These are phyloP conservation scores for Stylosanthes scabra DNA, from an alignment of 331 rosid genomes.

Conservation along the genomic window DNA sequence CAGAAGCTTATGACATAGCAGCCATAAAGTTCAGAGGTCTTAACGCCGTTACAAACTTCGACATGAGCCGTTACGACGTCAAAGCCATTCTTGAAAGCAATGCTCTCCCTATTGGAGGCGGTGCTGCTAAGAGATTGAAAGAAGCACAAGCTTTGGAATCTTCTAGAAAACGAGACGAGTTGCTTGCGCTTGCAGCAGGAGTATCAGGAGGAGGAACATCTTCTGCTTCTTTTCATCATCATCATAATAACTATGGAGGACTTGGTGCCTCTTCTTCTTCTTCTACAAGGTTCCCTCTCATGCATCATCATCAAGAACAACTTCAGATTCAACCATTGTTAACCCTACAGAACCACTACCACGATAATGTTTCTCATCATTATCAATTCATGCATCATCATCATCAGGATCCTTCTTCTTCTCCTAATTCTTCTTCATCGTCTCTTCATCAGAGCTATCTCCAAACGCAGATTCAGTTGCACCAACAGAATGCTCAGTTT, in stretches of 20 bases:
- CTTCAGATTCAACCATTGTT: slow-evolving; percentile 50
- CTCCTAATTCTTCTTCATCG: slow-evolving; percentile 52
- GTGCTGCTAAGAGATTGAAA: slow-evolving; percentile 87
- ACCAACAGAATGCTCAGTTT: slow-evolving; percentile 58
- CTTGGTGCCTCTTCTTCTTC: slow-evolving; percentile 48
- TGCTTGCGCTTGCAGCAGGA: slow-evolving; percentile 59
- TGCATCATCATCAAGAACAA: slow-evolving; percentile 48
- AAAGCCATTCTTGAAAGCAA: slow-evolving; percentile 90
- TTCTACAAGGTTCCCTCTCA: slow-evolving; percentile 46
- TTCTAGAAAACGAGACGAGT: slow-evolving; percentile 79
- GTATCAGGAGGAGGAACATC: slow-evolving; percentile 15
- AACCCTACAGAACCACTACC: slow-evolving; percentile 62
- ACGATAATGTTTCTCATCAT: slow-evolving; percentile 43
- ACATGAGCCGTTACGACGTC: slow-evolving; percentile 94
- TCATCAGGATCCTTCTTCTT: too few species aligned
- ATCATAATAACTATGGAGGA: too few species aligned
- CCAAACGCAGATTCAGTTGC: slow-evolving; percentile 90
- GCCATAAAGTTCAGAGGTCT: slow-evolving; percentile 94
- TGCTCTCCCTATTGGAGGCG: slow-evolving; percentile 94
- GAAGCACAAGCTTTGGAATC: slow-evolving; percentile 95
- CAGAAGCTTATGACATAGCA: slow-evolving; percentile 97
- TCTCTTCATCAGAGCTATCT: slow-evolving; percentile 63
- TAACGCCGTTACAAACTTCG: slow-evolving; percentile 89
- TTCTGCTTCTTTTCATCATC: too few species aligned
- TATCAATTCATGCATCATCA: slow-evolving; percentile 39